Base-by-base conservation (phyloP, 495 filamentous ascomycete species). In the Acidomyces sp. region DNA sequence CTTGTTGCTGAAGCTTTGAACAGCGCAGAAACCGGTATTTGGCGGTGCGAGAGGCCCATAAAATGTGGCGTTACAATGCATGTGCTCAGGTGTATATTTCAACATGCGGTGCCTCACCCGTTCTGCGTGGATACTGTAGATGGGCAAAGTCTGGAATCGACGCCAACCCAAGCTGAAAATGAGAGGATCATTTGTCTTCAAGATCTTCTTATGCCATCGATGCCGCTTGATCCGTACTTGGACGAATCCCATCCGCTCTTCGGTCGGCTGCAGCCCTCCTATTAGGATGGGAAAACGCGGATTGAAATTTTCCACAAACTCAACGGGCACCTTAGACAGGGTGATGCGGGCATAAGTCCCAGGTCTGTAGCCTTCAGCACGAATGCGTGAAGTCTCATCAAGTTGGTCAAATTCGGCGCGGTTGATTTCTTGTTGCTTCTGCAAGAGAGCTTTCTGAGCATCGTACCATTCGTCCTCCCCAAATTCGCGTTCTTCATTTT, bases 401-500 rank as follows among this genome's bases (percentile, higher is more conserved):
- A 96, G 71, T 15, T 70, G 62, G 28, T 85, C 84, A 52, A 93
- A 92, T 49, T 96, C 90, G 34, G 81, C 73, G 46, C 84, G 83
- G 64, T 97, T 97, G 69, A 97, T 93, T 42, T 83, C 76, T 33
- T 85, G 67, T 58, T 96, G 92, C 62, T 93, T 95, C 59, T 95
- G 81, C 44, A 96, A 71, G 51, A 80, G 72, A 18, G 92, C 85
- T 58, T 97, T 97, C 55, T 97, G 92, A 18, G 82, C 70, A 55
- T 96, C 87, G 56, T 96, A 96, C 92, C 92, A 97, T 30, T 96
- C 85, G 52, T 97, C 90, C 61, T 96, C 87, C 23, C 85, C 92
- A 52, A 93, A 96, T 54, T 90, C 75, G 33, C 72, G 69, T 27
- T 85, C 70, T 0, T 71, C 60, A 6, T 31, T 39, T 12, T 68